phyloP scores from a whole-genome alignment of 192 early-diverging fungal species.

The Entomortierella lignicola region DNA sequence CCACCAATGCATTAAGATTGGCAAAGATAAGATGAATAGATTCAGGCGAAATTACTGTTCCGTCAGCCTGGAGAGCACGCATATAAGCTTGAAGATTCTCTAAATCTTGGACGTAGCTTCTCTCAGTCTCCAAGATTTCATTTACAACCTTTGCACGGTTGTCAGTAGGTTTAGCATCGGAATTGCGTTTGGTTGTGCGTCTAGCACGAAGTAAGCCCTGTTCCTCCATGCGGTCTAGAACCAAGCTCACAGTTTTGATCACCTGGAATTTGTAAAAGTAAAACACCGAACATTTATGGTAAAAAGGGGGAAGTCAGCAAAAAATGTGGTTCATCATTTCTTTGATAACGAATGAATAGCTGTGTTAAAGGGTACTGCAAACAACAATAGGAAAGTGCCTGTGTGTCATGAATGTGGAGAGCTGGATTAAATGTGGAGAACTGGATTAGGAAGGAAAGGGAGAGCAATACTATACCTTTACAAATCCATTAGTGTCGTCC shows the following conservation, averaged over 20 bases:
- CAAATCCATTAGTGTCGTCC: constrained; percentile 96
- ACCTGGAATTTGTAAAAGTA: constrained; percentile 62
- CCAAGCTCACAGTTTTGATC: constrained; percentile 82
- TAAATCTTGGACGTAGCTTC: constrained; percentile 90
- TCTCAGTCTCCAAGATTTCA: constrained; percentile 94
- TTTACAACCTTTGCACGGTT: constrained; percentile 88
- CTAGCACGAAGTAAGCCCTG: constrained; percentile 62
- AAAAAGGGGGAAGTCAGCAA: background rate
- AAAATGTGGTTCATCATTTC: background rate
- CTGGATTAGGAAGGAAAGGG: background rate
- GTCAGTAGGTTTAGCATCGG: constrained; percentile 79
- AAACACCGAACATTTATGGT: background rate
- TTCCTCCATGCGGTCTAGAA: constrained; percentile 83
- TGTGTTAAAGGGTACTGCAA: background rate
- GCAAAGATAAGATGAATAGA: constrained; percentile 87
- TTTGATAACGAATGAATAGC: too few relatives aligned
- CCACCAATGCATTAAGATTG: constrained; percentile 93
- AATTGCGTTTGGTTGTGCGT: constrained; percentile 53
- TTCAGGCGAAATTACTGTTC: constrained; percentile 80
- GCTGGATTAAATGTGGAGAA: background rate
- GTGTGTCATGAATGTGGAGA: background rate
- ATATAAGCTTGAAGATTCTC: constrained; percentile 85
- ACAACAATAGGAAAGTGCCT: background rate
- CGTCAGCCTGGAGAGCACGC: constrained; percentile 73
- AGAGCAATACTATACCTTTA: constrained; percentile 83